Evolutionary conservation across 148 eudicot species (phyloP).

Genomic region (Nepenthes gracilis): DNA sequence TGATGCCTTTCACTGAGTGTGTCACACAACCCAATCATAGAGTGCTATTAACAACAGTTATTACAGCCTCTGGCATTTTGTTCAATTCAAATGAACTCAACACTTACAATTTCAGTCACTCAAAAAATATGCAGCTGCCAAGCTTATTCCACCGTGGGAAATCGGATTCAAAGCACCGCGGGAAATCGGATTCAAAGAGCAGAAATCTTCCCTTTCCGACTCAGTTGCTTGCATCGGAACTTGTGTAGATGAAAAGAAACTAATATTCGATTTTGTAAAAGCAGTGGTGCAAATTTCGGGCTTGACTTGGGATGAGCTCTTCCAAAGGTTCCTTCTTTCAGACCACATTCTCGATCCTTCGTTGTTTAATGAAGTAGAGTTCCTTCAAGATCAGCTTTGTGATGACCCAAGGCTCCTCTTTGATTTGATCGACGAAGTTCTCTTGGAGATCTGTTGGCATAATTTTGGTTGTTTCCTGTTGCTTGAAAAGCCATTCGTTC

Average conservation of each 20-base stretch:
- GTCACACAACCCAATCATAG: no score
- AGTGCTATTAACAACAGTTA: no score
- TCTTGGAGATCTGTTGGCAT: constrained; percentile 43
- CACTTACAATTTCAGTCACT: background rate
- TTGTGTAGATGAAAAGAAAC: constrained; percentile 44
- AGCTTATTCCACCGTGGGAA: constrained; percentile 38
- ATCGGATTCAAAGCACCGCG: constrained; percentile 60
- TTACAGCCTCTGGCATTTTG: background rate
- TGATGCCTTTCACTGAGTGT: no score
- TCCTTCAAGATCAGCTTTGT: constrained; percentile 56
- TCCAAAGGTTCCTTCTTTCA: constrained; percentile 46
- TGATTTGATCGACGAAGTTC: constrained; percentile 62
- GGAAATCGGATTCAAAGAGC: constrained; percentile 53
- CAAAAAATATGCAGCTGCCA: background rate
- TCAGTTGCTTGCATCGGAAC: constrained; percentile 3
- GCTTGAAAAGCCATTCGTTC: constrained; percentile 21
- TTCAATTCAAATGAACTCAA: background rate
- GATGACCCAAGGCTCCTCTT: constrained; percentile 82
- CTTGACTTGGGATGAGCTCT: constrained; percentile 73
- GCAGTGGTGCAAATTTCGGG: constrained; percentile 71
- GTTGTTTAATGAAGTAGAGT: constrained; percentile 68
- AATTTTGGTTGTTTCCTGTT: constrained; percentile 44
- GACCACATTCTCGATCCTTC: constrained; percentile 56
- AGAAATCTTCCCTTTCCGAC: constrained; percentile 7
- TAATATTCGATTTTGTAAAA: constrained; percentile 68